phyloP scores from a whole-genome alignment of 1,139 yeast genomes.

The Arxiozyma bovina region DNA sequence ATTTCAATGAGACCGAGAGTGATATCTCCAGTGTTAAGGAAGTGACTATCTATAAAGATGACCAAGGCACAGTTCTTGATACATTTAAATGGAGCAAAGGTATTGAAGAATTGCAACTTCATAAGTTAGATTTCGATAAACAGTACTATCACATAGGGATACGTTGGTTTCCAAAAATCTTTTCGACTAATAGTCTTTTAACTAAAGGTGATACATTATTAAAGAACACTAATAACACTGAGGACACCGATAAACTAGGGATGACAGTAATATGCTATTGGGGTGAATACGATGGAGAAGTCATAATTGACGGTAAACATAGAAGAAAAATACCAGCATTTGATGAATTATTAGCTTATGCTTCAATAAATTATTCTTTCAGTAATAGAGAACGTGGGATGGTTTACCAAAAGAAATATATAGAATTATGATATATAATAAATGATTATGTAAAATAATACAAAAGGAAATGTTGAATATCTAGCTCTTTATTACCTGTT shows the following conservation, averaged over 20 bases:
- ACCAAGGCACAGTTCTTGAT: slow-evolving; percentile 29
- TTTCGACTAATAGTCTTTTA: slow-evolving; percentile 22
- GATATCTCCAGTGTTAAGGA: slow-evolving; percentile 51
- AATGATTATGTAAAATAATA: background rate
- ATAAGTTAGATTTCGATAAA: slow-evolving; percentile 54
- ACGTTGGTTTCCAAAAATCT: slow-evolving; percentile 70
- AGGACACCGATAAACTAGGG: slow-evolving; percentile 39
- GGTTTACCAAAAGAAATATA: slow-evolving; percentile 39
- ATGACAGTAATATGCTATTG: slow-evolving; percentile 58
- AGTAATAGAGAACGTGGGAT: slow-evolving; percentile 61
- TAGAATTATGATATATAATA: slow-evolving; percentile 14
- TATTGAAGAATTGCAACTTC: slow-evolving; percentile 51
- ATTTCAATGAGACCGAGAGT: slow-evolving; percentile 41
- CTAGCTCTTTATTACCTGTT: background rate
- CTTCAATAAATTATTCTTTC: slow-evolving; percentile 57
- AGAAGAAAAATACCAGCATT: slow-evolving; percentile 54
- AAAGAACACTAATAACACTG: background rate
- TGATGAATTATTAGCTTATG: slow-evolving; percentile 54
- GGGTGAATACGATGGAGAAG: slow-evolving; percentile 54
- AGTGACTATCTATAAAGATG: slow-evolving; percentile 40
- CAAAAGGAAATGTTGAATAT: background rate
- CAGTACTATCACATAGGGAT: slow-evolving; percentile 50
- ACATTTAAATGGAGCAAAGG: slow-evolving; percentile 53
- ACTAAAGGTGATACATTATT: slow-evolving; percentile 20
- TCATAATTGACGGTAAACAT: slow-evolving; percentile 32